These are phyloP conservation scores for Dictyostelium firmibasis DNA, from an alignment of 78 protist genomes.

Conservation along the genomic window DNA sequence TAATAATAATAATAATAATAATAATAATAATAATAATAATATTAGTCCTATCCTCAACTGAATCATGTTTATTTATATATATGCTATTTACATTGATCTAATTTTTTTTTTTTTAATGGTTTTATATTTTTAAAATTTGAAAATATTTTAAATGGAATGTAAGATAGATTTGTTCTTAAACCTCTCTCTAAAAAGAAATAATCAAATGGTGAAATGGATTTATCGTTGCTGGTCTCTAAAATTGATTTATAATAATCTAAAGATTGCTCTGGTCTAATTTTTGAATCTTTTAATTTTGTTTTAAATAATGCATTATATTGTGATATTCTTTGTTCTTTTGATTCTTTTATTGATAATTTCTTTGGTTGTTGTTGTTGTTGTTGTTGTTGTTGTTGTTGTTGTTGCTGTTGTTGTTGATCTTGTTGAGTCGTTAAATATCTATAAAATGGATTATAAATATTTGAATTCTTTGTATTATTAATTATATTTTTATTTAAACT, in stretches of 20 bases:
- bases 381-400: neutral
- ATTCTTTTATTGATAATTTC: neutral
- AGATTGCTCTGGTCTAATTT: slow-evolving; percentile 1
- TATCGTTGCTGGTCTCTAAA: neutral
- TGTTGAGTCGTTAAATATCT: neutral
- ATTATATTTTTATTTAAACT: neutral
- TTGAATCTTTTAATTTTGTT: neutral
- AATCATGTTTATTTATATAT: neutral
- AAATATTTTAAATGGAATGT: neutral
- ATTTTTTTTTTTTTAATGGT: slow-evolving; percentile 1
- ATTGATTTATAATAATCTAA: neutral
- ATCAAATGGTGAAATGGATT: neutral
- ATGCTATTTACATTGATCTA: neutral
- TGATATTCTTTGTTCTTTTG: neutral
- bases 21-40: neutral
- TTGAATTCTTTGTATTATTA: neutral
- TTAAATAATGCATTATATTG: neutral
- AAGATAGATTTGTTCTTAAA: neutral
- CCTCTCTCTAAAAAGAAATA: neutral
- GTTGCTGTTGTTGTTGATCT: neutral
- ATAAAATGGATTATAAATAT: neutral
- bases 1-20: neutral
- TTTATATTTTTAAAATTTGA: neutral
- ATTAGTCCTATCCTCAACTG: too few species aligned
- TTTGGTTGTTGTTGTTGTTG: neutral